Evolutionary conservation across 2,329 filamentous ascomycete genomes (phyloP), one percentile per base, ranked within the genome.

Genomic region (Monilinia fructicola): DNA sequence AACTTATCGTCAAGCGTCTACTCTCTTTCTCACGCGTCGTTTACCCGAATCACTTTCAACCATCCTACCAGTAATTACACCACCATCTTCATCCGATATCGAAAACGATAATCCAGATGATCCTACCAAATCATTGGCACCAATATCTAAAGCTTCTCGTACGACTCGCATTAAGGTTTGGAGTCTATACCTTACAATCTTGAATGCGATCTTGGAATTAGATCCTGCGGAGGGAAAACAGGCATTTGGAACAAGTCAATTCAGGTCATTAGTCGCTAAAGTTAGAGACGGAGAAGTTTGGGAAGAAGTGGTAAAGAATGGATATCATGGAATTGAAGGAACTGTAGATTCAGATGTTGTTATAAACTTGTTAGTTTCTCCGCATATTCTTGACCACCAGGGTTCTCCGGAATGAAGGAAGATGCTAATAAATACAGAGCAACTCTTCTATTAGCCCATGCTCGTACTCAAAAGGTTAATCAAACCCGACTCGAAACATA

Each of bases 281-380:
- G 93, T 96, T 31, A 87, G 93, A 69, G 92, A 96, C 67, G 95
- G 95, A 67, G 87, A 88, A 55, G 85, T 98, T n/a, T 99, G 95
- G 95, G 92, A 97, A 71, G 91, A 96, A 71, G 91, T 98, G 2
- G 90, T 96, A 67, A 85, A 86, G 72, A 88, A 92, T 75, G 94
- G 94, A 9, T 98, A 98, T 78, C 89, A 90, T 72, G 93, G 93
- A 35, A 83, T 89, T 60, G 94, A 98, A 78, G 93, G 91, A 23
- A 91, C 93, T 70, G 92, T 98, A 16, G 95, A 99, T 78, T 88
- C 92, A 1, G 95, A 99, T 74, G 94, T 99, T 10, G 92, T 99
- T 35, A 91, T 94, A 69, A 94, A 93, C 74, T 78, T 96, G 90
- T 93, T 79, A 79, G 87, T 67, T 65, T 50, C 52, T 12, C n/a